A percentile compares a stretch with the other conserved stretches of the same genome.
These are phyloP conservation scores for Cylindrodendrum hubeiense DNA, from an alignment of 2,329 filamentous ascomycete genomes.

Conservation along the genomic window DNA sequence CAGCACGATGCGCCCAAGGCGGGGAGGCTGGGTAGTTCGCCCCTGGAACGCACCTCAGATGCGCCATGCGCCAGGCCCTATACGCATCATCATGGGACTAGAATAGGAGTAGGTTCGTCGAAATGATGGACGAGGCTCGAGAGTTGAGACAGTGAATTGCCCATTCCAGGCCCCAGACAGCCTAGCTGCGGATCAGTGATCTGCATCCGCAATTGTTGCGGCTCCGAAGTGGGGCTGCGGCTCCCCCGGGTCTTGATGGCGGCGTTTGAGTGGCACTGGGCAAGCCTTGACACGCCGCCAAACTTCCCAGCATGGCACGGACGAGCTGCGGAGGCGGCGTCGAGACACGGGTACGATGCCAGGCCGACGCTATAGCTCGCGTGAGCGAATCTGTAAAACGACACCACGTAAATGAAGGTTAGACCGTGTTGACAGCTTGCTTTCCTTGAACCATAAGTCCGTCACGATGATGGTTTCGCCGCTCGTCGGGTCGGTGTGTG, in stretches of 20 bases:
- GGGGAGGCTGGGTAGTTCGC: constrained; percentile 24
- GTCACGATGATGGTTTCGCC: neutral
- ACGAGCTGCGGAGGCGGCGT: constrained; percentile 19
- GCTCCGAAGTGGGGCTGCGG: constrained; percentile 47
- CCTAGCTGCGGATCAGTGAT: constrained; percentile 46
- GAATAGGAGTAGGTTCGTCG: constrained; percentile 24
- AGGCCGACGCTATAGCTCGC: constrained; percentile 26
- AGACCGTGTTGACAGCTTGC: neutral
- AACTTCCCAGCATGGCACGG: constrained; percentile 27
- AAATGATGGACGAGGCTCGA: constrained; percentile 32
- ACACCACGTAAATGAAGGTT: constrained; percentile 23
- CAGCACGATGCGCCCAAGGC: neutral
- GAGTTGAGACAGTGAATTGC: constrained; percentile 28
- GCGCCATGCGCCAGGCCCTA: constrained; percentile 12
- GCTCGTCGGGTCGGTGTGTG: constrained; percentile 6
- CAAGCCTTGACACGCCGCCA: constrained; percentile 21
- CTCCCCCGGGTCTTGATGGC: constrained; percentile 38
- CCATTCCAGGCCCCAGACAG: constrained; percentile 34
- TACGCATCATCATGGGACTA: constrained; percentile 17
- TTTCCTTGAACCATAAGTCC: constrained; percentile 1
- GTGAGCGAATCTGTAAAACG: constrained; percentile 30
- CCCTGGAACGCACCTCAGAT: constrained; percentile 29
- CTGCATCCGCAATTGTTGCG: constrained; percentile 43
- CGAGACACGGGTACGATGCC: constrained; percentile 20
- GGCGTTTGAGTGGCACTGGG: neutral